Percentiles rank a stretch among this genome's conserved stretches.
These are phyloP conservation scores for Rhazya stricta DNA, from an alignment of 257 asterid species.

Conservation along the genomic window DNA sequence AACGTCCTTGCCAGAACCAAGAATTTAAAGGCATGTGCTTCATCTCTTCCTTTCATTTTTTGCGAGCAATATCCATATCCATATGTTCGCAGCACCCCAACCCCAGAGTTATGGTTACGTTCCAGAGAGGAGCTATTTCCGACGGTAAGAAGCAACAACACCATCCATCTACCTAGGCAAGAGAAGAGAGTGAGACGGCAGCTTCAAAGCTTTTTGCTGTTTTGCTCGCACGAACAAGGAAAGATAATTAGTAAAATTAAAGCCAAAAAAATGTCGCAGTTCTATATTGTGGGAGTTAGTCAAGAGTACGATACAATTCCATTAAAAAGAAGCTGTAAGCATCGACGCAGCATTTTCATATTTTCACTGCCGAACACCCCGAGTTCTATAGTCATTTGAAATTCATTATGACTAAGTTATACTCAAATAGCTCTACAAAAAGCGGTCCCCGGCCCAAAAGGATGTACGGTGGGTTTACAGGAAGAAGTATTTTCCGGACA, in stretches of 20 bases:
- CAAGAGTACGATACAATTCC: background rate
- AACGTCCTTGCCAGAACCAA: too few relatives aligned
- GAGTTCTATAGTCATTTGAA: background rate
- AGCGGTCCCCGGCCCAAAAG: background rate
- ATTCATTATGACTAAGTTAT: background rate
- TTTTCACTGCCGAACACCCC: background rate
- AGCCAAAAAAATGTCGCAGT: background rate
- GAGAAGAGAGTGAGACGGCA: too few relatives aligned
- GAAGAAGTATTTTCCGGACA: background rate
- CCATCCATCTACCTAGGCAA: too few relatives aligned
- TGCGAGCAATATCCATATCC: too few relatives aligned
- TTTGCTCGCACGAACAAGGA: too few relatives aligned
- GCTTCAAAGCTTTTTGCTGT: too few relatives aligned
- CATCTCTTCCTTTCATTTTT: too few relatives aligned
- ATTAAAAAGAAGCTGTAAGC: background rate
- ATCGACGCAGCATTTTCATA: background rate
- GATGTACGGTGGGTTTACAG: background rate
- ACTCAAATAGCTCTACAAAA: constrained; percentile 7
- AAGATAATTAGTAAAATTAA: background rate
- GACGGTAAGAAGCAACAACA: too few relatives aligned
- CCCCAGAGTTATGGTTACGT: too few relatives aligned
- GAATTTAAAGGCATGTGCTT: too few relatives aligned
- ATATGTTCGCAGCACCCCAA: too few relatives aligned
- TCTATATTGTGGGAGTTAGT: background rate
- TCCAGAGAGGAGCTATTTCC: too few relatives aligned